Base-by-base conservation (phyloP, 805 yeast species). In the Kluyveromyces lactis region DNA sequence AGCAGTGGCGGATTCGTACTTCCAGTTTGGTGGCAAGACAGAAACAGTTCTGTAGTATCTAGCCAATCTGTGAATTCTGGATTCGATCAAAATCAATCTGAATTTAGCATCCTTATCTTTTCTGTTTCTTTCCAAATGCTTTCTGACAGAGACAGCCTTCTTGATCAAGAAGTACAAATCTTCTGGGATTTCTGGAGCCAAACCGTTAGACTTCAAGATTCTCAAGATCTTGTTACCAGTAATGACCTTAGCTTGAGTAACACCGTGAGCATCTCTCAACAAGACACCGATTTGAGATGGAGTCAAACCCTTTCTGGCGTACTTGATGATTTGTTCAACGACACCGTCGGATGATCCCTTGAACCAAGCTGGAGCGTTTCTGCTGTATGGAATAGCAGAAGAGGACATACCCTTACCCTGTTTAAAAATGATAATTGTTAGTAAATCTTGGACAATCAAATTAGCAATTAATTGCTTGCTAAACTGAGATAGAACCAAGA, bases 51-150 rank as follows among this genome's bases (percentile, higher is more conserved):
- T 90, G 96, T 92, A 92, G 94, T 92, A 92, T 79, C 99, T 86
- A 62, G 98, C 95, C 70, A 92, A 85, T 83, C 99, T 90, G 95
- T 92, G 99, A 79, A 92, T 92, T 87, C 99, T 89, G 56, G 97
- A 90, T 79, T 92, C 99, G 72, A 92, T 89, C 73, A 92, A 83
- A 92, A 92, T 92, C 68, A 92, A 86, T 83, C 99, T 86, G 95
- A 92, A 92, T 79, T 92, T 92, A 63, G 98, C 92, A 77, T 92
- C 99, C 82, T 92, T 90, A 78, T 92, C 99, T 83, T 92, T 92
- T 86, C 99, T 89, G 97, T 92, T 92, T 77, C 94, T 86, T 79
- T 92, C 99, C 70, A 92, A 83, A 77, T 92, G 99, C 86, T 92
- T 92, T 87, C 99, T 92, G 73, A 94, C 96, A 58, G 97, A 67